Evolutionary conservation across 768 basidiomycete species (phyloP), one percentile per base, ranked within the genome.

Genomic region (Russula virescens): DNA sequence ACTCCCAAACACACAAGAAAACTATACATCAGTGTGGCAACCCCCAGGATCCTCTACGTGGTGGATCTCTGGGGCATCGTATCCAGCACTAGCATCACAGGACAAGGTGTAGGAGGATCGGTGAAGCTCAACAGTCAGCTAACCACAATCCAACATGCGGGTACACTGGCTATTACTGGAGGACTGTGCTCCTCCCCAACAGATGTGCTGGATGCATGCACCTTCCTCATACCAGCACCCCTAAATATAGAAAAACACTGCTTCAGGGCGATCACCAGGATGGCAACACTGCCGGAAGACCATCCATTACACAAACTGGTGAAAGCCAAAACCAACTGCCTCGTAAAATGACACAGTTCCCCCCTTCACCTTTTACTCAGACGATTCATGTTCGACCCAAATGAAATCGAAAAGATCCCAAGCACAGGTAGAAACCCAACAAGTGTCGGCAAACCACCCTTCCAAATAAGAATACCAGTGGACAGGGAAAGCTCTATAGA

Each of bases 31-130:
- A 10, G 50, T 0, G n/a, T 52, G 2, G 50, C n/a, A 0, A 6
- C 21, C 4, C 31, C 50, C 1, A 31, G 50, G 10, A 35, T 52
- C 7, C 28, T 52, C 0, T 52, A 52, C 25, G 46, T 2, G n/a
- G 21, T 63, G 0, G 65, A 71, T 14, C 35, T 70, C 0, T 72
- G 69, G 63, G 66, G 66, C 6, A 63, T 40, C 1, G 53, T 47
- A 11, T 9, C 26, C 2, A 25, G 62, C 35, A 16, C 9, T 1
- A 2, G 8, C 0, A 0, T n/a, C 0, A 34, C 18, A 1, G 28
- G 31, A n/a, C 26, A 5, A 4, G 19, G 35, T 16, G 26, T 26
- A 1, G 47, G 13, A 6, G 66, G 66, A 0, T 55, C 60, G 0
- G 28, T 60, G 8, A 53, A 54, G 0, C 53, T 53, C 0, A 35